Percentiles rank a stretch among this genome's conserved stretches.
phyloP scores from a whole-genome alignment of 148 eudicot genomes.

The Chenopodium quinoa region DNA sequence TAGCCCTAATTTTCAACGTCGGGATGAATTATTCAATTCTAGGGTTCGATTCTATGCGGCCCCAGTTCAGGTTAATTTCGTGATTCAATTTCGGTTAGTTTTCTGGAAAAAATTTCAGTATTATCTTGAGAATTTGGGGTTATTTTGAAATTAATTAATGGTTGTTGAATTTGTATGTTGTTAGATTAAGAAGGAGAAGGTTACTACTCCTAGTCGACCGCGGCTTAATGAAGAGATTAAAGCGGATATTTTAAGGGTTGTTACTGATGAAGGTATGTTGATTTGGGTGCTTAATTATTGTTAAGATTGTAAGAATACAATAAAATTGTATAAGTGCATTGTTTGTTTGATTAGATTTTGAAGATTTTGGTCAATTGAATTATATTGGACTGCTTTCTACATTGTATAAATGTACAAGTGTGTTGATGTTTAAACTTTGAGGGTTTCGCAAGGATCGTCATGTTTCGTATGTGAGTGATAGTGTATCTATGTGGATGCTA shows the following conservation, averaged over 20 bases:
- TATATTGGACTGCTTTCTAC: neutral
- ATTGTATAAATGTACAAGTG: neutral
- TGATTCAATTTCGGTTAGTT: conserved; percentile 6
- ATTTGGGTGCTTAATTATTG: neutral
- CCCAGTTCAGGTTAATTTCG: conserved; percentile 56
- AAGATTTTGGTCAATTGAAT: neutral
- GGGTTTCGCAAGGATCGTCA: neutral
- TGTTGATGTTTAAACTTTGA: neutral
- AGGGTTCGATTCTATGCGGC: conserved; percentile 68
- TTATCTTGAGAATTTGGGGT: neutral
- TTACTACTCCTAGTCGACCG: conserved; percentile 32
- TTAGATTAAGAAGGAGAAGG: conserved; percentile 39
- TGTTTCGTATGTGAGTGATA: neutral
- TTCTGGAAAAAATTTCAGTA: neutral
- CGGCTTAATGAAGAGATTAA: conserved; percentile 68
- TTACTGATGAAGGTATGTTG: conserved; percentile 57
- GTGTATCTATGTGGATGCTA: neutral
- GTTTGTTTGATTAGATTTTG: neutral
- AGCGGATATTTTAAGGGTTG: conserved; percentile 56
- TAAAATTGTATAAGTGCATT: neutral
- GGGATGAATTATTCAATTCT: conserved; percentile 22
- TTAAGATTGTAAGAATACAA: neutral
- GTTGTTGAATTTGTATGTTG: conserved; percentile 11
- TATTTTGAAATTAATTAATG: neutral
- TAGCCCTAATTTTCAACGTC: conserved; percentile 10